Conservation (phyloP, 2,329 filamentous ascomycete genomes). For the Mariannaea sp. region DNA sequence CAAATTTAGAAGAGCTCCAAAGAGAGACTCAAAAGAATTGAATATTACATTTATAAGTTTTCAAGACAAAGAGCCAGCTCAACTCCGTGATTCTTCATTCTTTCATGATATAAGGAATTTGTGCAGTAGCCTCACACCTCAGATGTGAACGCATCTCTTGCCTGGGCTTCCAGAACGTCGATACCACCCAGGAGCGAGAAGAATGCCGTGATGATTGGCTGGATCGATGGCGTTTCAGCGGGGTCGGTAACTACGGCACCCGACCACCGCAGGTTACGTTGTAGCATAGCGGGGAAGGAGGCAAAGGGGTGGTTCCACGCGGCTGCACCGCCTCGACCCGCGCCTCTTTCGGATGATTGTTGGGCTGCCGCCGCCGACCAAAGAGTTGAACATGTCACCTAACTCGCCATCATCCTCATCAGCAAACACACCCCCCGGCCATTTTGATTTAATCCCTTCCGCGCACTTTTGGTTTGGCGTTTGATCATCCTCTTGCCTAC, state of each 20-base stretch:
- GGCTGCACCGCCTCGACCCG: slow-evolving; percentile 35
- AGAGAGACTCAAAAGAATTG: not conserved
- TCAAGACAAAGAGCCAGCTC: not conserved
- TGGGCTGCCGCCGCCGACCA: not conserved
- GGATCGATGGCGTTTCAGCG: slow-evolving; percentile 17
- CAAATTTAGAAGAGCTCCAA: not conserved
- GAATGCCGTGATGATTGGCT: not conserved
- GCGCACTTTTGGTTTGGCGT: slow-evolving; percentile 6
- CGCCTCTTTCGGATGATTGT: slow-evolving; percentile 17
- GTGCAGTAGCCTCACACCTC: no score
- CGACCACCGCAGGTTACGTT: not conserved
- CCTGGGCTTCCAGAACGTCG: not conserved
- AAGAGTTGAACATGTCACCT: not conserved
- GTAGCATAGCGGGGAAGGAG: not conserved
- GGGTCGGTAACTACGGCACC: slow-evolving; percentile 21
- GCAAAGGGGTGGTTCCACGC: slow-evolving; percentile 12
- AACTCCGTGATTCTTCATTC: no score
- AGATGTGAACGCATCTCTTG: no score
- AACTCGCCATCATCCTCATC: no score
- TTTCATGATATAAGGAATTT: no score
- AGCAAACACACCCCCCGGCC: not conserved
- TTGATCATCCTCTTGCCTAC: slow-evolving; percentile 1
- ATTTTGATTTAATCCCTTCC: not conserved
- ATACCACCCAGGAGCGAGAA: not conserved
- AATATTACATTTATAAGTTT: not conserved